Conservation (phyloP, 257 asterid species). For the Thymus quinquecostatus region DNA sequence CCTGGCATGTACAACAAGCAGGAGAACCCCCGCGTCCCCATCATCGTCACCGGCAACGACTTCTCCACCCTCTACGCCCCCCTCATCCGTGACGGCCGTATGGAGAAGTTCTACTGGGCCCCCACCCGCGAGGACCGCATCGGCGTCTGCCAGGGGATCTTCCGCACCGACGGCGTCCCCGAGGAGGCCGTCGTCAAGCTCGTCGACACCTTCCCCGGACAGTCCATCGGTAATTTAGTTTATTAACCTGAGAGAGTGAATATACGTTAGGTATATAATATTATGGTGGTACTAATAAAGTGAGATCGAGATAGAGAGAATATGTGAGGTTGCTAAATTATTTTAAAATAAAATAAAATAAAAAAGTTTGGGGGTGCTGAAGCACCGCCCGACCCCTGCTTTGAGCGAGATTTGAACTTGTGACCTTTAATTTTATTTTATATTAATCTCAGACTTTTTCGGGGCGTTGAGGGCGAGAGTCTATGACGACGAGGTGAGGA, state of each 20-base stretch:
- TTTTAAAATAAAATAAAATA: no score
- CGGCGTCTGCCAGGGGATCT: constrained; percentile 84
- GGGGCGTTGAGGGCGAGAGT: constrained; percentile 93
- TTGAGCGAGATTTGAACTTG: not conserved
- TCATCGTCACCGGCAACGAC: constrained; percentile 83
- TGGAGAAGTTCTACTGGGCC: constrained; percentile 98
- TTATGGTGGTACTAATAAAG: no score
- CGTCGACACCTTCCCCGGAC: constrained; percentile 89
- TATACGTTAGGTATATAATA: no score
- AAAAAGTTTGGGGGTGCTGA: no score
- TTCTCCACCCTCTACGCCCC: constrained; percentile 89
- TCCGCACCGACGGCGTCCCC: constrained; percentile 62
- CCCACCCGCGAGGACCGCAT: constrained; percentile 86
- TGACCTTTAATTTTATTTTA: not conserved
- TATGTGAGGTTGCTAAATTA: no score
- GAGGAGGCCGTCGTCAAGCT: constrained; percentile 53
- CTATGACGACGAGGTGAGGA: constrained; percentile 77
- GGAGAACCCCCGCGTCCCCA: constrained; percentile 83
- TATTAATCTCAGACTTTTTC: constrained; percentile 59
- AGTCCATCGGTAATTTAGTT: constrained; percentile 65
- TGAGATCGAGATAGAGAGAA: no score
- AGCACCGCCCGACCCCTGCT: no score
- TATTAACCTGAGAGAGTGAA: no score
- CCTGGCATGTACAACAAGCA: constrained; percentile 97
- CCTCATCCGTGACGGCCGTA: constrained; percentile 91